Evolutionary conservation across 352 stramenopile genomes (phyloP).

Genomic region (Blastocystis sp.): DNA sequence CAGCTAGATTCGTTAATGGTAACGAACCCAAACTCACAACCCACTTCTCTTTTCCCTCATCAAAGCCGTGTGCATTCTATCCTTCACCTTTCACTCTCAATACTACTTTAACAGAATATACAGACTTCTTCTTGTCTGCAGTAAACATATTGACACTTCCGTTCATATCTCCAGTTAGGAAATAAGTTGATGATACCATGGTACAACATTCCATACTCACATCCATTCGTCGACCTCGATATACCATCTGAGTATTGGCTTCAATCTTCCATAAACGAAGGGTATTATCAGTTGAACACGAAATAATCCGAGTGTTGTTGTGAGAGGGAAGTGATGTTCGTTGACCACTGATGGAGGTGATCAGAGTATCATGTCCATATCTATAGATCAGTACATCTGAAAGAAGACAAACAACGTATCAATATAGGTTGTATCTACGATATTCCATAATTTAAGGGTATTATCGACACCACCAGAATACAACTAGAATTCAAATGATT

Average conservation of each 20-base stretch:
- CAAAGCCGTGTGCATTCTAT: slow-evolving; percentile 72
- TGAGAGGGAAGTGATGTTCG: neutral
- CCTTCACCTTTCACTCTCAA: neutral
- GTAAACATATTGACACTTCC: slow-evolving; percentile 81
- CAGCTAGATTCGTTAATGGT: slow-evolving; percentile 79
- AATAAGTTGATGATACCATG: slow-evolving; percentile 83
- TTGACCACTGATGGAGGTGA: neutral
- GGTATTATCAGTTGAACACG: slow-evolving; percentile 79
- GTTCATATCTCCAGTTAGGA: slow-evolving; percentile 81
- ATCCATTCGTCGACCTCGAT: slow-evolving; percentile 74
- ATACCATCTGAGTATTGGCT: slow-evolving; percentile 85
- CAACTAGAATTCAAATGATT: slow-evolving; percentile 65
- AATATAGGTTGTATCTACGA: slow-evolving; percentile 86
- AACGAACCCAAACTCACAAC: slow-evolving; percentile 72
- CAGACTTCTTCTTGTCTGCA: slow-evolving; percentile 83
- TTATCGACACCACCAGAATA: slow-evolving; percentile 83
- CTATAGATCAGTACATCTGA: slow-evolving; percentile 67
- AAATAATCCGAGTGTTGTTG: slow-evolving; percentile 67
- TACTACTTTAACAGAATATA: slow-evolving; percentile 70
- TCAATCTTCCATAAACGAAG: slow-evolving; percentile 88
- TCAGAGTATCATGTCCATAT: slow-evolving; percentile 45
- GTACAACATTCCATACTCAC: slow-evolving; percentile 80
- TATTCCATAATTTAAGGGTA: slow-evolving; percentile 86
- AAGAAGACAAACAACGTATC: slow-evolving; percentile 82
- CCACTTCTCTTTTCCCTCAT: neutral